phyloP scores from a whole-genome alignment of 768 basidiomycete species.

The Postia placenta region DNA sequence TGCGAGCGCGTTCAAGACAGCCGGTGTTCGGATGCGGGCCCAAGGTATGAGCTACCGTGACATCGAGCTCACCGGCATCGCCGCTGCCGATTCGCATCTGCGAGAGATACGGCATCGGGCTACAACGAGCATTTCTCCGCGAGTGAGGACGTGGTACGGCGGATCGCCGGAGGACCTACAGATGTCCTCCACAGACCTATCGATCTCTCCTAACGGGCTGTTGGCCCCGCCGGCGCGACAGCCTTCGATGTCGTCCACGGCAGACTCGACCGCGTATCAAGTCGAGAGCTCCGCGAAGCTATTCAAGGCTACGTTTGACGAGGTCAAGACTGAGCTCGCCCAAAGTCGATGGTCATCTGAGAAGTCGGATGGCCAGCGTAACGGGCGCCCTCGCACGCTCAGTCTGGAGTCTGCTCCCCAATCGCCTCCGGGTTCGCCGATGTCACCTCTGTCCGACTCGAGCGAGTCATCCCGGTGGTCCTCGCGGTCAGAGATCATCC shows the following conservation, averaged over 20 bases:
- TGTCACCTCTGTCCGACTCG: slow-evolving; percentile 11
- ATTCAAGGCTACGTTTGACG: slow-evolving; percentile 78
- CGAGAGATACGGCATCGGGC: slow-evolving; percentile 50
- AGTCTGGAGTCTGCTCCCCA: slow-evolving; percentile 25
- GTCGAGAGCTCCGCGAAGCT: slow-evolving; percentile 53
- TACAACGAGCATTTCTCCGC: slow-evolving; percentile 17
- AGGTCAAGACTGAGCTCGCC: slow-evolving; percentile 81
- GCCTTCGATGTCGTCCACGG: background rate
- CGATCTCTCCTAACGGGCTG: background rate
- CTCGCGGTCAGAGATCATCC: slow-evolving; percentile 53
- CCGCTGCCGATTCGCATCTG: slow-evolving; percentile 80
- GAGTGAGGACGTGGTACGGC: slow-evolving; percentile 34
- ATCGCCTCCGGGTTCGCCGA: slow-evolving; percentile 7
- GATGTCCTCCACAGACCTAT: background rate
- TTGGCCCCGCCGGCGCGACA: background rate
- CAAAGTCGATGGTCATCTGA: slow-evolving; percentile 35
- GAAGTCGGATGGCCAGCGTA: slow-evolving; percentile 20
- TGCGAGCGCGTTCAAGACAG: slow-evolving; percentile 85
- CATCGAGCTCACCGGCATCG: slow-evolving; percentile 74
- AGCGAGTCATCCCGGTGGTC: slow-evolving; percentile 26
- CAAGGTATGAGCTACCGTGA: slow-evolving; percentile 62
- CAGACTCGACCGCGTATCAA: background rate
- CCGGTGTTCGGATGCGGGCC: slow-evolving; percentile 76
- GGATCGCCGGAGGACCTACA: slow-evolving; percentile 11
- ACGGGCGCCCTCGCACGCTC: slow-evolving; percentile 24